Conservation (phyloP, 2,329 filamentous ascomycete species). For the Macroventuria anomochaeta region DNA sequence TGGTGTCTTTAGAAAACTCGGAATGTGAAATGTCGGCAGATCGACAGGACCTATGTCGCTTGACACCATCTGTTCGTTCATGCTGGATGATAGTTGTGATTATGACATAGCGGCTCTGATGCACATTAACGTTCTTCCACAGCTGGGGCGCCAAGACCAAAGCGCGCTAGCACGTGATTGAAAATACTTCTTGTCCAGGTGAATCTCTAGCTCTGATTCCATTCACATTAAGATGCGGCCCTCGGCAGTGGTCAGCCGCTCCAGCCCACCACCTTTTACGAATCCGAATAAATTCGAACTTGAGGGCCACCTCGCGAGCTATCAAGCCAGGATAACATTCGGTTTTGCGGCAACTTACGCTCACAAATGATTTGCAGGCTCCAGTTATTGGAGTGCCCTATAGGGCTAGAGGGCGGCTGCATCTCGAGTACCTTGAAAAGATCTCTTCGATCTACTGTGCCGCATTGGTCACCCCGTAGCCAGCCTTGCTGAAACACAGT, state of each 20-base stretch:
- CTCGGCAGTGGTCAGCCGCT: background rate
- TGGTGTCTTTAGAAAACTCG: slow-evolving; percentile 36
- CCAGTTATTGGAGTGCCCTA: background rate
- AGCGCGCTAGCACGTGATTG: slow-evolving; percentile 2
- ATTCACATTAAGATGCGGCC: background rate
- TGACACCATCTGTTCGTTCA: slow-evolving; percentile 18
- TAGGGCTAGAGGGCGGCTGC: background rate
- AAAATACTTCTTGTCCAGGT: no score
- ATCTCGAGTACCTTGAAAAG: background rate
- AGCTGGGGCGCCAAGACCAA: slow-evolving; percentile 1
- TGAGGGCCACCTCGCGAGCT: background rate
- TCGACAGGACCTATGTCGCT: slow-evolving; percentile 22
- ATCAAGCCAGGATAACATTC: background rate
- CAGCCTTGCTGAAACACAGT: background rate
- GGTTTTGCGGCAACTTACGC: background rate
- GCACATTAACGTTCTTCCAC: background rate
- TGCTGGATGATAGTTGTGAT: slow-evolving; percentile 3
- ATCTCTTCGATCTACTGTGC: slow-evolving; percentile 7
- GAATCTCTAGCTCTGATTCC: background rate
- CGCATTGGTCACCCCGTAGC: background rate
- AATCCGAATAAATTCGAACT: background rate
- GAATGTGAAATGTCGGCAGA: slow-evolving; percentile 30
- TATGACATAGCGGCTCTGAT: slow-evolving; percentile 1
- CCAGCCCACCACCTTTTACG: background rate
- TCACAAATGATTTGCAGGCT: background rate